Percentiles rank a stretch among this genome's conserved stretches.
phyloP scores from a whole-genome alignment of 306 rosid species.

The Quercus robur region DNA sequence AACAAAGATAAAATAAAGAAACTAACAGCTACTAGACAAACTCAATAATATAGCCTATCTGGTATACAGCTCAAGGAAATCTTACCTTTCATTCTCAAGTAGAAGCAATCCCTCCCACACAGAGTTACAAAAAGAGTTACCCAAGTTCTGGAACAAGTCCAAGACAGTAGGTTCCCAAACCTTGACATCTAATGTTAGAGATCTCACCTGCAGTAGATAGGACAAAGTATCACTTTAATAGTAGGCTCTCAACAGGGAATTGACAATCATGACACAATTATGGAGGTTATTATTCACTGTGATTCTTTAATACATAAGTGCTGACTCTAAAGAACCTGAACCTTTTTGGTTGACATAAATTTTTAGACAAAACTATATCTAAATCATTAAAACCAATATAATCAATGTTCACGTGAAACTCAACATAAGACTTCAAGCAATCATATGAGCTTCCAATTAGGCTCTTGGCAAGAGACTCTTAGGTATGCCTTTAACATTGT shows the following conservation, averaged over 20 bases:
- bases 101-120: slow-evolving; percentile 84
- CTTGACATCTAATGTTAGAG: slow-evolving; percentile 81
- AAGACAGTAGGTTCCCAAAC: slow-evolving; percentile 88
- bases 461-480: neutral
- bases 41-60: neutral
- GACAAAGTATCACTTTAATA: slow-evolving; percentile 10
- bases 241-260: neutral
- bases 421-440: neutral
- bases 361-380: neutral
- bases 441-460: neutral
- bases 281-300: neutral
- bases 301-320: neutral
- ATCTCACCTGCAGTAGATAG: slow-evolving; percentile 80
- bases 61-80: slow-evolving; percentile 6
- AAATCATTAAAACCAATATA: neutral
- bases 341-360: neutral
- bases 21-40: neutral
- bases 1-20: neutral
- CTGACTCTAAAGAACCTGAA: neutral
- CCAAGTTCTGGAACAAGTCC: slow-evolving; percentile 80
- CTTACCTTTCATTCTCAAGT: slow-evolving; percentile 55
- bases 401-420: neutral
- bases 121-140: slow-evolving; percentile 83
- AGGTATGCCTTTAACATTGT: neutral
- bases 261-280: neutral